These are phyloP conservation scores for Fusarium sp. DNA, from an alignment of 2,329 filamentous ascomycete genomes.

Conservation along the genomic window DNA sequence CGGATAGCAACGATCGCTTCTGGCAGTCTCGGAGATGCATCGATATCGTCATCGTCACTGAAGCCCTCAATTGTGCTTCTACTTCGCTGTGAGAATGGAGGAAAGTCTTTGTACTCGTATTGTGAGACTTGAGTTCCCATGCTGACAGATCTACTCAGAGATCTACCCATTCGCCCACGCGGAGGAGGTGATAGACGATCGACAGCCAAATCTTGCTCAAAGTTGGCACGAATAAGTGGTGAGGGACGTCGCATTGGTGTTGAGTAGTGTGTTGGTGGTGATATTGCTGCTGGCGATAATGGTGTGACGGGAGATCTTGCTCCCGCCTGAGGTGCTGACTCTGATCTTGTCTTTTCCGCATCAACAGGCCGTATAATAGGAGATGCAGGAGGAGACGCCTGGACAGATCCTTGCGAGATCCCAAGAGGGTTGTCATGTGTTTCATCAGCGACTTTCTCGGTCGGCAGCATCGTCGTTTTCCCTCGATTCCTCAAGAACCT, in stretches of 20 bases:
- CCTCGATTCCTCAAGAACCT: constrained; percentile 48
- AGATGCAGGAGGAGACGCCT: constrained; percentile 45
- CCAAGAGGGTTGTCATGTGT: constrained; percentile 50
- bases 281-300: constrained; percentile 41
- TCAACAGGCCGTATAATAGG: constrained; percentile 50
- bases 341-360: constrained; percentile 36
- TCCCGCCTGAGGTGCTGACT: constrained; percentile 45
- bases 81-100: constrained; percentile 52
- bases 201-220: constrained; percentile 55
- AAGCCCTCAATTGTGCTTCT: constrained; percentile 46
- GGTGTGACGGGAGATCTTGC: constrained; percentile 39
- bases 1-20: constrained; percentile 50
- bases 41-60: constrained; percentile 45
- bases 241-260: constrained; percentile 48
- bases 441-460: constrained; percentile 8
- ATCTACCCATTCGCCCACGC: constrained; percentile 45
- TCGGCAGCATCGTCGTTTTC: constrained; percentile 42
- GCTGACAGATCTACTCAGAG: constrained; percentile 52
- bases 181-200: constrained; percentile 53
- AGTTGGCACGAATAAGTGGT: constrained; percentile 50
- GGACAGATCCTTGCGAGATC: constrained; percentile 44
- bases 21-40: constrained; percentile 49
- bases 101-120: constrained; percentile 51
- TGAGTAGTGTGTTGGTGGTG: constrained; percentile 48
- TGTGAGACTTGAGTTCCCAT: constrained; percentile 49